Conservation (phyloP, 2,329 filamentous ascomycete genomes). For the Penicillium occitanis region DNA sequence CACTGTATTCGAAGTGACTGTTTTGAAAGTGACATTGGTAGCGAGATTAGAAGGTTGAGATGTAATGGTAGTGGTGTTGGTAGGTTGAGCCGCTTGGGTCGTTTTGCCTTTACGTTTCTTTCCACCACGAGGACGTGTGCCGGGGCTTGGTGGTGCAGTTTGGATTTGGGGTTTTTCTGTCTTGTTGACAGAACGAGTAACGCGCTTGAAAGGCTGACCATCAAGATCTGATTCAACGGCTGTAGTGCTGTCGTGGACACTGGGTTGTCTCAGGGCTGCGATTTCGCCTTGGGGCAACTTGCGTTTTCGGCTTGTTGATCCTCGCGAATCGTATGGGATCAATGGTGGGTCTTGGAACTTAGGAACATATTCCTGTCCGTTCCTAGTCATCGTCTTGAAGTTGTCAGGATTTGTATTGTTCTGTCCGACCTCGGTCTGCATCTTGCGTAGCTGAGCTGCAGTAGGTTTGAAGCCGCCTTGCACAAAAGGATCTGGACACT, state of each 20-base stretch:
- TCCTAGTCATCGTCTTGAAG: constrained; percentile 39
- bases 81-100: not conserved
- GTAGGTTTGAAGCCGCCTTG: constrained; percentile 53
- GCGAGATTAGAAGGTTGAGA: not conserved
- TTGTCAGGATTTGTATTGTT: constrained; percentile 45
- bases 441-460: constrained; percentile 42
- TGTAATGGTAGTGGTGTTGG: constrained; percentile 2
- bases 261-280: constrained; percentile 26
- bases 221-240: constrained; percentile 34
- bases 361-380: constrained; percentile 40
- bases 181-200: constrained; percentile 33
- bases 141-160: constrained; percentile 25
- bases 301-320: constrained; percentile 35
- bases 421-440: constrained; percentile 36
- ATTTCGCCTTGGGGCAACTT: constrained; percentile 39
- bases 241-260: constrained; percentile 29
- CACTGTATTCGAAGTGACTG: not conserved
- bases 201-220: constrained; percentile 31
- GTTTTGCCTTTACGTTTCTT: constrained; percentile 14
- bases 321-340: constrained; percentile 31
- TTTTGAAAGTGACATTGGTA: constrained; percentile 3
- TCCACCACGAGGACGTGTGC: constrained; percentile 12
- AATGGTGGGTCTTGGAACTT: constrained; percentile 36
- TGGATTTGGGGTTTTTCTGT: constrained; percentile 25
- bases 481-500: constrained; percentile 58